Conservation (phyloP, 306 rosid genomes). For the Vachellia pachyceras region DNA sequence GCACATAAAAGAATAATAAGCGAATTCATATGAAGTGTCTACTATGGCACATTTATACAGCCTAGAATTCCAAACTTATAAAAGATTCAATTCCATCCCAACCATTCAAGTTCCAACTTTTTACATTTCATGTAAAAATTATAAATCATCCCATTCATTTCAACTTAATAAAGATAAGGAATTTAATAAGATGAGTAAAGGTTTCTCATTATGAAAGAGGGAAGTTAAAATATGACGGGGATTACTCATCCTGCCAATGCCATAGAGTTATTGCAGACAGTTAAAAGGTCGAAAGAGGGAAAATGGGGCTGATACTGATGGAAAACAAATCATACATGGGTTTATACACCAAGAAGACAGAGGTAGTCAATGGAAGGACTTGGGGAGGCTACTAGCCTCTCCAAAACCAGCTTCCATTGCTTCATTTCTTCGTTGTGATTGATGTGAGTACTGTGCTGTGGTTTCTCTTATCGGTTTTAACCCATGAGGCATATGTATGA, state of each 20-base stretch:
- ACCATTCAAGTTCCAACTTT: not conserved
- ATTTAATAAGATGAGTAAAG: not conserved
- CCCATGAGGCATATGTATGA: not conserved
- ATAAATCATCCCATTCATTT: not conserved
- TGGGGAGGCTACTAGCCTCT: not conserved
- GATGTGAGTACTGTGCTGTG: not conserved
- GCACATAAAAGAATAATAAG: not conserved
- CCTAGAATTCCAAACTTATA: not conserved
- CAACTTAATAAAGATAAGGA: not conserved
- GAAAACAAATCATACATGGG: not conserved
- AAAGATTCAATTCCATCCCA: not conserved
- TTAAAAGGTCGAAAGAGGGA: not conserved
- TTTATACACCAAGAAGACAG: not conserved
- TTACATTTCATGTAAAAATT: not conserved
- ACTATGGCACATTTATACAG: not conserved
- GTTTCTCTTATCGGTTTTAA: not conserved
- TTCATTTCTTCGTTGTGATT: not conserved
- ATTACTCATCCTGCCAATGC: not conserved
- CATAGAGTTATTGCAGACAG: not conserved
- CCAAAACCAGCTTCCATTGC: not conserved
- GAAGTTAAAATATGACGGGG: not conserved
- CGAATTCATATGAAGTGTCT: too few species aligned
- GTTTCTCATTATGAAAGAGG: not conserved
- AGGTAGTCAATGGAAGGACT: not conserved
- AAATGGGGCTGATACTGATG: not conserved